Evolutionary conservation across 2,329 filamentous ascomycete genomes (phyloP), one percentile per base, ranked within the genome.

Genomic region (Apiospora hydei): DNA sequence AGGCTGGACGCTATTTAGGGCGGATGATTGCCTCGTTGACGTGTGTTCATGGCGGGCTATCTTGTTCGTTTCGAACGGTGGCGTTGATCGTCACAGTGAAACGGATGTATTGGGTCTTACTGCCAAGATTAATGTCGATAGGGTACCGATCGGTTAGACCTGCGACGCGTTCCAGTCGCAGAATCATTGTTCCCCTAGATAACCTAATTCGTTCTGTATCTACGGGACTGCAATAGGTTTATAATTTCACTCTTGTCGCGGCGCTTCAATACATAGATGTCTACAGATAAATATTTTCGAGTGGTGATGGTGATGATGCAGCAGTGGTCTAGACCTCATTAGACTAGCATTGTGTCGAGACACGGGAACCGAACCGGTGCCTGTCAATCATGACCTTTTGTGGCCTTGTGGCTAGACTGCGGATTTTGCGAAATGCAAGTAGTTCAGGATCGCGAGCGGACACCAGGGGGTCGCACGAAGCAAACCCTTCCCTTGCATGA

Each of bases 381-480:
- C 34, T 64, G 57, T 64, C 57, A 64, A 64, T 64, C 57, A 41
- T 41, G 34, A 21, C 34, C 57, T 11, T 41, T 64, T 38, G 57
- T 64, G 57, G 57, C 57, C 41, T 64, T 34, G 57, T 38, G 18
- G 34, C 57, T 41, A 64, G 57, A 41, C 1, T 24, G 10, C 18
- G 8, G 49, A 51, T 51, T 26, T 26, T 8, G 34, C 57, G 21
- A 64, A n/a, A 64, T 64, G 57, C 57, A 64, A 41, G 57, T 64
- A 34, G n/a, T 64, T 64, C 34, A 64, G 57, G 57, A 64, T 64
- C 57, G 57, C 34, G 57, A 34, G 57, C 34, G 57, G 57, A 18
- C 57, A 38, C 34, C 57, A 64, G 53, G 57, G 57, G 57, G 57
- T 64, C 57, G 21, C 57, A 64, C 57, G 57, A n/a, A 64, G 57